phyloP scores from a whole-genome alignment of 2,329 filamentous ascomycete species.

The Fusarium ambrosium region DNA sequence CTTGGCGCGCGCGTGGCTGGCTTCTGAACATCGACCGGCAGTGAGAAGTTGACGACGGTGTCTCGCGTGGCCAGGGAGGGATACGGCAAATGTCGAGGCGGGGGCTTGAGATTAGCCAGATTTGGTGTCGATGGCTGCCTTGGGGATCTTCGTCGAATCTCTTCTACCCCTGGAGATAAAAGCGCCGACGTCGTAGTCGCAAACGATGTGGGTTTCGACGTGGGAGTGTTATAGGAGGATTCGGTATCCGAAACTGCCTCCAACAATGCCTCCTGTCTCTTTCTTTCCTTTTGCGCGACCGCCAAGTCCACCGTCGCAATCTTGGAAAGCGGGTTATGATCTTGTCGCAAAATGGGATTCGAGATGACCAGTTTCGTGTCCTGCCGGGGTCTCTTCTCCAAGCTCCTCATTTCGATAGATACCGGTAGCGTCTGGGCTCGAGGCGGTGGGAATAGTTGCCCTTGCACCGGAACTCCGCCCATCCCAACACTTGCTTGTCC shows the following conservation, averaged over 20 bases:
- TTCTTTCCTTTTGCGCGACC: constrained; percentile 61
- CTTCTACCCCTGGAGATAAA: constrained; percentile 65
- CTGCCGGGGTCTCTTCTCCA: constrained; percentile 46
- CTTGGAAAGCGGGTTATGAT: constrained; percentile 58
- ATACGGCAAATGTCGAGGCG: neutral
- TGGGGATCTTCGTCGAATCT: constrained; percentile 66
- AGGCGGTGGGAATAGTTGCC: constrained; percentile 59
- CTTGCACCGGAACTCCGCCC: constrained; percentile 56
- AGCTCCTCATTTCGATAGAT: constrained; percentile 28
- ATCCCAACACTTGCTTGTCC: constrained; percentile 54
- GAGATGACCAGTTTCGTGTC: constrained; percentile 63
- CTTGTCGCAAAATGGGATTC: constrained; percentile 59
- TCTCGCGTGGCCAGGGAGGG: constrained; percentile 24
- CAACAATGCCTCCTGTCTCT: constrained; percentile 55
- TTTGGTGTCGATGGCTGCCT: constrained; percentile 49
- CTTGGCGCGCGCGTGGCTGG: constrained; percentile 44
- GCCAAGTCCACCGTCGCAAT: constrained; percentile 65
- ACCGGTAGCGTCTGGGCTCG: constrained; percentile 48
- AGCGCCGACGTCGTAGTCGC: constrained; percentile 62
- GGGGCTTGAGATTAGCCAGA: constrained; percentile 25
- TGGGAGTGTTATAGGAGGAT: constrained; percentile 9
- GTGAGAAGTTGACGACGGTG: constrained; percentile 39
- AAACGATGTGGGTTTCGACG: constrained; percentile 43
- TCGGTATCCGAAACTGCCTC: constrained; percentile 14
- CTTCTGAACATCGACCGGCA: constrained; percentile 39